These are phyloP conservation scores for Globisporangium viniferum DNA, from an alignment of 352 stramenopile genomes.

Conservation along the genomic window DNA sequence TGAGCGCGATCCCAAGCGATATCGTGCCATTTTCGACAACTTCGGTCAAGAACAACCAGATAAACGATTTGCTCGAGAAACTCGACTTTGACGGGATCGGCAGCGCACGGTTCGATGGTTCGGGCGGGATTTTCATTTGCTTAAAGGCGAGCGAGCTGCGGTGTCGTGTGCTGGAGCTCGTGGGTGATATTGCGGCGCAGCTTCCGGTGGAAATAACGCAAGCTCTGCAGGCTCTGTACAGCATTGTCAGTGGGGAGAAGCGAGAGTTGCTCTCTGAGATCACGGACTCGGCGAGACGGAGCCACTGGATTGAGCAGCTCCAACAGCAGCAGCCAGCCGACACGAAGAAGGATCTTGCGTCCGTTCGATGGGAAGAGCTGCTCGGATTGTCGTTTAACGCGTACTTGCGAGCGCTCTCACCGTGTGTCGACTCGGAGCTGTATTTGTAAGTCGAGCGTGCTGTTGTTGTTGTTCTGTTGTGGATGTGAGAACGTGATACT, in stretches of 20 bases:
- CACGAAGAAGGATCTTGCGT: neutral
- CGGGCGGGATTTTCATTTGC: slow-evolving; percentile 34
- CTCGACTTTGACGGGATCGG: slow-evolving; percentile 73
- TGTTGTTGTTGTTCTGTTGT: slow-evolving; percentile 11
- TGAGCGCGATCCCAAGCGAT: slow-evolving; percentile 30
- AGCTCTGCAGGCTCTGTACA: slow-evolving; percentile 34
- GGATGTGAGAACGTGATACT: neutral
- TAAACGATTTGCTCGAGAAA: slow-evolving; percentile 44
- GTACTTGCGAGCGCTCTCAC: slow-evolving; percentile 63
- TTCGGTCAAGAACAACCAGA: slow-evolving; percentile 16
- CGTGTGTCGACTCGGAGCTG: slow-evolving; percentile 63
- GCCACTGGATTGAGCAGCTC: slow-evolving; percentile 4
- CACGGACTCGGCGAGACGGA: neutral
- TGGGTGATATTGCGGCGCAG: slow-evolving; percentile 72
- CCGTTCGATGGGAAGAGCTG: slow-evolving; percentile 15
- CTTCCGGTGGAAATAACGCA: slow-evolving; percentile 19
- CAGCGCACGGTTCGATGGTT: slow-evolving; percentile 4
- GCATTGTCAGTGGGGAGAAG: slow-evolving; percentile 47
- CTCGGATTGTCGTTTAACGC: slow-evolving; percentile 58
- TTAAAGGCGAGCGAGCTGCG: slow-evolving; percentile 48
- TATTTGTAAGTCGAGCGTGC: slow-evolving; percentile 69
- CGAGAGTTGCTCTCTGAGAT: slow-evolving; percentile 19
- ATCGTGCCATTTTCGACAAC: slow-evolving; percentile 25
- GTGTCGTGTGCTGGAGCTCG: slow-evolving; percentile 53
- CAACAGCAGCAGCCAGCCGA: neutral